These are phyloP conservation scores for Patellifolia procumbens DNA, from an alignment of 179 eudicot species.

Conservation along the genomic window DNA sequence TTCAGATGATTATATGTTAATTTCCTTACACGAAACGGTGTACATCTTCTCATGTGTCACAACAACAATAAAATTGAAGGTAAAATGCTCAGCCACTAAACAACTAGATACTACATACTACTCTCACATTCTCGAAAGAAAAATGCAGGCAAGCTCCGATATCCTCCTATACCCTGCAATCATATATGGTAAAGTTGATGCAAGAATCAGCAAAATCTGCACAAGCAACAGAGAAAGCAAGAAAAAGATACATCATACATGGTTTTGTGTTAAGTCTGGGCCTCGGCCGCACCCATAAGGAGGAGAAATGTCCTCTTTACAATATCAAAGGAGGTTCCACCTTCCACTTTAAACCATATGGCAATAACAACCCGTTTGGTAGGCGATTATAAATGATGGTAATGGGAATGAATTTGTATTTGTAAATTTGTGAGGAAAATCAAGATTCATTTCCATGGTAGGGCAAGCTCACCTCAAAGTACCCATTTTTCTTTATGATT, in stretches of 20 bases:
- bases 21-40: slow-evolving; percentile 14
- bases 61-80: not conserved
- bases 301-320: no score
- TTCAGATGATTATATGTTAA: not conserved
- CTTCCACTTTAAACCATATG: no score
- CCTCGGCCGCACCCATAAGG: no score
- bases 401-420: no score
- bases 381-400: no score
- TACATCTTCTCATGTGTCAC: slow-evolving; percentile 35
- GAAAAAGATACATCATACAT: not conserved
- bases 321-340: no score
- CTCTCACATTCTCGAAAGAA: not conserved
- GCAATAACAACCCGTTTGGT: no score
- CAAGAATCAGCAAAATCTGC: slow-evolving; percentile 4
- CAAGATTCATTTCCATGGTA: no score
- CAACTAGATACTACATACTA: slow-evolving; percentile 4
- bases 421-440: no score
- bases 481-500: no score
- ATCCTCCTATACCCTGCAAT: slow-evolving; percentile 15
- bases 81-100: not conserved
- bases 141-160: not conserved
- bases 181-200: slow-evolving; percentile 5
- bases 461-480: no score
- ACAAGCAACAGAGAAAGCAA: not conserved
- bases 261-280: not conserved